phyloP scores from a whole-genome alignment of 2,329 filamentous ascomycete species.

The Dactylellina leptospora region DNA sequence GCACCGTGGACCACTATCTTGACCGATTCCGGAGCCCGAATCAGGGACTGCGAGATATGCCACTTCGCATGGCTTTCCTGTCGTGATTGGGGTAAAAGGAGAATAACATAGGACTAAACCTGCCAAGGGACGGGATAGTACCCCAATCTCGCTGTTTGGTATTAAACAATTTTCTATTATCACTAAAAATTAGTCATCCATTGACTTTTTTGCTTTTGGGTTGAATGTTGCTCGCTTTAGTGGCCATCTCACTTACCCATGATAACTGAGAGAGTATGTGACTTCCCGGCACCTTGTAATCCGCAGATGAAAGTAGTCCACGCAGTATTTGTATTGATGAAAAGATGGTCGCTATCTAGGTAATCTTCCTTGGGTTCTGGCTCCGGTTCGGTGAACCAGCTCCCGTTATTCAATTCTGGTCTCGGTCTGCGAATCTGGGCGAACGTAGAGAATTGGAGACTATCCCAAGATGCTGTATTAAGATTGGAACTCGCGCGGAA shows the following conservation, averaged over 20 bases:
- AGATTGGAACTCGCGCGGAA: background rate
- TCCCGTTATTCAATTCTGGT: background rate
- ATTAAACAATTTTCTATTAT: constrained; percentile 29
- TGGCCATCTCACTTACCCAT: constrained; percentile 10
- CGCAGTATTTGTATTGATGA: constrained; percentile 36
- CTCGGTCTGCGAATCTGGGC: constrained; percentile 8
- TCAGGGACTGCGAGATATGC: constrained; percentile 35
- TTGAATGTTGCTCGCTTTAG: background rate
- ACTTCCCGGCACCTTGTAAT: constrained; percentile 44
- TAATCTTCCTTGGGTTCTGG: constrained; percentile 6
- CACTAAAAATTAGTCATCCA: background rate
- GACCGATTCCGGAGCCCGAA: background rate
- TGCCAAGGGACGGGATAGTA: constrained; percentile 15
- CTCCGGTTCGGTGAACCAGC: background rate
- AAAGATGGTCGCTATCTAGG: background rate
- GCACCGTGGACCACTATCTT: background rate
- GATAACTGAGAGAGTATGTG: constrained; percentile 42
- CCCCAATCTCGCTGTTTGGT: constrained; percentile 22
- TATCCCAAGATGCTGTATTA: background rate
- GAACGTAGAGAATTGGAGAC: constrained; percentile 22
- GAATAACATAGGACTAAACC: constrained; percentile 28
- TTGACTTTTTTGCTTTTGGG: too few species aligned
- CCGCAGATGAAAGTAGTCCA: constrained; percentile 48
- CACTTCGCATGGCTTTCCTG: constrained; percentile 41
- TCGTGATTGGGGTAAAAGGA: constrained; percentile 16